A percentile compares a stretch with the other conserved stretches of the same genome.
phyloP scores from a whole-genome alignment of 1,139 yeast species.

The Taiozyma onychis region DNA sequence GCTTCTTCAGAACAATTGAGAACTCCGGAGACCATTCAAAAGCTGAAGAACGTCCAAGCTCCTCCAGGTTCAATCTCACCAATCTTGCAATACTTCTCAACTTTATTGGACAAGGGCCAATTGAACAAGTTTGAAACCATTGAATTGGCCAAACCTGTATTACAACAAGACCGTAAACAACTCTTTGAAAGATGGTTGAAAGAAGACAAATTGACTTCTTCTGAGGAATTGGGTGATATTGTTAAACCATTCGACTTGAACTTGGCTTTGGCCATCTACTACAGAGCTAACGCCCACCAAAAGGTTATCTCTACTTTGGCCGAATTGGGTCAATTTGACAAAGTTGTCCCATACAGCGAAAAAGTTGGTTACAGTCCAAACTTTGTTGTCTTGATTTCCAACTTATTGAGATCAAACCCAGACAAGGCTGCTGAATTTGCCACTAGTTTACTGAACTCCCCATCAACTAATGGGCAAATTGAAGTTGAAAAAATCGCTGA shows the following conservation, averaged over 20 bases:
- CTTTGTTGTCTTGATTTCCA: constrained; percentile 84
- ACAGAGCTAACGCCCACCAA: constrained; percentile 77
- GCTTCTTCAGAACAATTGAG: constrained; percentile 93
- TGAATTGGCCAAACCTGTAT: constrained; percentile 91
- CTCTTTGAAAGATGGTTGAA: constrained; percentile 94
- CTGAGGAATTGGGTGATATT: constrained; percentile 96
- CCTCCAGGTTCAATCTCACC: constrained; percentile 96
- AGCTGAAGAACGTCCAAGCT: constrained; percentile 88
- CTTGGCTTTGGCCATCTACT: constrained; percentile 85
- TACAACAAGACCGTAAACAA: constrained; percentile 93
- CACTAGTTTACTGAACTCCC: constrained; percentile 65
- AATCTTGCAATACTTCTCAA: constrained; percentile 86
- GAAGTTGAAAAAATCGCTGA: constrained; percentile 88
- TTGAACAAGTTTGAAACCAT: constrained; percentile 91
- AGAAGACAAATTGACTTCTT: constrained; percentile 88
- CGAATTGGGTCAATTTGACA: constrained; percentile 94
- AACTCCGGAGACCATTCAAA: constrained; percentile 91
- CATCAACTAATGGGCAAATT: constrained; percentile 54
- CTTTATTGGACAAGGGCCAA: constrained; percentile 87
- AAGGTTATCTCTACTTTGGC: constrained; percentile 93
- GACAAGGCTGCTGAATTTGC: constrained; percentile 98
- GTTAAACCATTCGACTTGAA: constrained; percentile 84
- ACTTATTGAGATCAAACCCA: constrained; percentile 88
- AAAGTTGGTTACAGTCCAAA: constrained; percentile 88
- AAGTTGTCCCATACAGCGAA: constrained; percentile 89